Evolutionary conservation across 129 eudicot species (phyloP), one percentile per base, ranked within the genome.

Genomic region (Lactuca sativa): DNA sequence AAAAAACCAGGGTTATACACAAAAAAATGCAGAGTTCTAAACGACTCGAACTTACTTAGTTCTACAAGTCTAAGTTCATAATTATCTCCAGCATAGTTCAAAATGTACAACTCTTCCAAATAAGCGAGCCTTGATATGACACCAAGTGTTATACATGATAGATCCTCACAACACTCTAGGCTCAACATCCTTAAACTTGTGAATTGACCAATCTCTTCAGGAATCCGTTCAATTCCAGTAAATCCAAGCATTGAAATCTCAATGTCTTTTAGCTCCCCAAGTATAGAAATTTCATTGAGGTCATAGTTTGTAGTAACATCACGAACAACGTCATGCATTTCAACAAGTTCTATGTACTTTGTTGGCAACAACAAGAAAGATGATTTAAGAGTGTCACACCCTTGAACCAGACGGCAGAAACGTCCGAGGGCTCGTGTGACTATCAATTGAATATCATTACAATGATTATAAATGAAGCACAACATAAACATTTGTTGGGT

Each of bases 271-370:
- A 74, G 25, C 64, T 21, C 64, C 33, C 65, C 71, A 25, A 73
- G 70, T 18, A 64, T 44, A 1, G 57, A 63, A 14, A 74, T 64
- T 17, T 74, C 65, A 25, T 11, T 1, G 3, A 59, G 18, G 3
- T 3, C 37, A 8, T 0, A 0, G 14, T 62, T 62, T 7, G 16
- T 9, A 21, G 57, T 62, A 17, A 71, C 64, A 40, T 70, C 66
- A 58, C 67, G 75, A 70, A 70, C 58, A 57, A 58, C 66, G 6
- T 71, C 75, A 16, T 59, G 76, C 76, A 71, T 71, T 71, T 21
- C 21, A 21, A 21, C 21, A 21, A 21, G 47, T 71, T 7, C 21
- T n/a, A 4, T 0, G 1, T 3, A 6, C 16, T 71, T 57, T 9
- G 1, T 70, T 59, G 0, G 4, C 38, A 59, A 36, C 10, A 71